These are phyloP conservation scores for Trametes sanguinea DNA, from an alignment of 768 basidiomycete species.

Conservation along the genomic window DNA sequence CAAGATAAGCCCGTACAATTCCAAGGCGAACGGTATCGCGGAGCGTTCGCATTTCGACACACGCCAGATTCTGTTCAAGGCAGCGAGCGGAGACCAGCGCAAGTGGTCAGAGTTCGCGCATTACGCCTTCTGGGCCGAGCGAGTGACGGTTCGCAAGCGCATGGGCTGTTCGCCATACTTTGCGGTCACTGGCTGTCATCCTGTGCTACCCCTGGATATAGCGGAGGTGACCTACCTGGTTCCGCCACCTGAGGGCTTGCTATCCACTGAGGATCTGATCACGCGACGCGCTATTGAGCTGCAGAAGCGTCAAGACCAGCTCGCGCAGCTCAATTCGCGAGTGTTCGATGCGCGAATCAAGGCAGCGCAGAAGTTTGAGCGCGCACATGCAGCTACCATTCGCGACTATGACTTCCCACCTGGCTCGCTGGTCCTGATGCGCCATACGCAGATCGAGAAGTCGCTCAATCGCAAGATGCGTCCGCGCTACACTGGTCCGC, in stretches of 20 bases:
- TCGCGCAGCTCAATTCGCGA: neutral
- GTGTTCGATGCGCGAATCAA: slow-evolving; percentile 5
- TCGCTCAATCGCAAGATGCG: slow-evolving; percentile 26
- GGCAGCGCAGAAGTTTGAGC: neutral
- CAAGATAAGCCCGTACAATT: slow-evolving; percentile 45
- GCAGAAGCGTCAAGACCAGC: neutral
- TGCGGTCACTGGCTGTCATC: slow-evolving; percentile 22
- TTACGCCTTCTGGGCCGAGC: slow-evolving; percentile 40
- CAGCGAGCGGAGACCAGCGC: slow-evolving; percentile 23
- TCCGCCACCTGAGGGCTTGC: slow-evolving; percentile 9
- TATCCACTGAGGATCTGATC: slow-evolving; percentile 13
- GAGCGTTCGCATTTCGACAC: slow-evolving; percentile 37
- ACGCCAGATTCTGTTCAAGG: slow-evolving; percentile 38
- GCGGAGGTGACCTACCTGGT: slow-evolving; percentile 22
- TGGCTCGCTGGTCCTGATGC: slow-evolving; percentile 29
- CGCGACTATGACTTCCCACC: slow-evolving; percentile 23
- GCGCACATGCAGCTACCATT: too few relatives aligned
- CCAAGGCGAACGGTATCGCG: slow-evolving; percentile 41
- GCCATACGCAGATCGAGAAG: slow-evolving; percentile 29
- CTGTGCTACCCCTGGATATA: slow-evolving; percentile 26
- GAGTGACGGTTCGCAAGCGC: slow-evolving; percentile 31
- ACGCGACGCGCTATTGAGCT: slow-evolving; percentile 4
- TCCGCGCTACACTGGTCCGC: slow-evolving; percentile 27
- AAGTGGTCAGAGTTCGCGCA: slow-evolving; percentile 28
- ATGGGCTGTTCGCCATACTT: slow-evolving; percentile 37